phyloP scores from a whole-genome alignment of 2,329 filamentous ascomycete genomes.

The Fusarium sp. region DNA sequence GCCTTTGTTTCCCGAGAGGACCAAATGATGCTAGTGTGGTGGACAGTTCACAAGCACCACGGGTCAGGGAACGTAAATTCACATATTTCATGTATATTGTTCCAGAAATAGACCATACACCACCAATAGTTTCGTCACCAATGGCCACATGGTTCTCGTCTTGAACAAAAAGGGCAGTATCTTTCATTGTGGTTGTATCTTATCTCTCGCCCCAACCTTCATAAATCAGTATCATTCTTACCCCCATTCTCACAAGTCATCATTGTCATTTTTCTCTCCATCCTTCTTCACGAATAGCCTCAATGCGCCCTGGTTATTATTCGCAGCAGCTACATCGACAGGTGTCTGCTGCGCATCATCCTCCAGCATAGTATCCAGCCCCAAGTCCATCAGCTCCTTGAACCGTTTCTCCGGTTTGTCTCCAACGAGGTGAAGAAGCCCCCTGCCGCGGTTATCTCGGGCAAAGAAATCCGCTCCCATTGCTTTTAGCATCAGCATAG shows the following conservation, averaged over 20 bases:
- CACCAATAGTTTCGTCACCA: no score
- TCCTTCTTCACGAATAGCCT: slow-evolving; percentile 49
- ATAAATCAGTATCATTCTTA: no score
- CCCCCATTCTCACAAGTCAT: neutral
- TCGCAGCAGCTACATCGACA: slow-evolving; percentile 55
- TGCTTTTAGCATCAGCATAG: slow-evolving; percentile 27
- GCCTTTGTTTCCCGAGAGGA: no score
- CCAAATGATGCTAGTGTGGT: no score
- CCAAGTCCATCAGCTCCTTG: slow-evolving; percentile 44
- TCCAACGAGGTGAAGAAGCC: slow-evolving; percentile 52
- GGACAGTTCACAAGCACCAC: no score
- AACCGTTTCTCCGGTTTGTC: slow-evolving; percentile 38
- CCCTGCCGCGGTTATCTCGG: slow-evolving; percentile 45
- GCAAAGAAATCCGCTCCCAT: slow-evolving; percentile 49
- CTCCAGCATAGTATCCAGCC: slow-evolving; percentile 51
- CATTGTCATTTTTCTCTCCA: neutral
- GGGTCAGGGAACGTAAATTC: no score
- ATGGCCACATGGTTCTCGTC: no score
- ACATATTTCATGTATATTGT: no score
- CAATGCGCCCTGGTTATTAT: slow-evolving; percentile 46
- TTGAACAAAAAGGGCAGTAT: no score
- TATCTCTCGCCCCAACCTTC: no score
- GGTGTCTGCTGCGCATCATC: slow-evolving; percentile 50
- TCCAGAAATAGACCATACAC: no score
- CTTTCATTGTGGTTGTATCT: no score